These are phyloP conservation scores for Xylaria telfairii DNA, from an alignment of 495 filamentous ascomycete genomes.

Conservation along the genomic window DNA sequence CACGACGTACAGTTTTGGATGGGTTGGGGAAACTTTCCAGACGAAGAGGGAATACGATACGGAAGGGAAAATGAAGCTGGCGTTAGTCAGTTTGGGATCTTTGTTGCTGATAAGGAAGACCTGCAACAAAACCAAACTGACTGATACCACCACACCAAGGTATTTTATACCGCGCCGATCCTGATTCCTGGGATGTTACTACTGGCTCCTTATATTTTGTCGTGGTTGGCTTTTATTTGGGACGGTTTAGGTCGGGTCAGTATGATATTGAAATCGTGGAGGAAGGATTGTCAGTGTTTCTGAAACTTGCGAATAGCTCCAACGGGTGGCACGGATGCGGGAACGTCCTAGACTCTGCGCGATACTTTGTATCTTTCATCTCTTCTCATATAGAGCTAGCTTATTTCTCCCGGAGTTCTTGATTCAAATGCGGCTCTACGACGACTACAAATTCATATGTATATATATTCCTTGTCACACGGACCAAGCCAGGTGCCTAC, in stretches of 20 bases:
- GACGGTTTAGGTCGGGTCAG: background rate
- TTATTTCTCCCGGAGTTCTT: too few species aligned
- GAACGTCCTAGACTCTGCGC: too few species aligned
- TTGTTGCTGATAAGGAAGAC: background rate
- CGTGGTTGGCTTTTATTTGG: background rate
- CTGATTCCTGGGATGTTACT: background rate
- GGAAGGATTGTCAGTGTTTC: background rate
- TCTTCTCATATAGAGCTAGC: too few species aligned
- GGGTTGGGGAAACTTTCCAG: background rate
- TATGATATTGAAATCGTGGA: background rate
- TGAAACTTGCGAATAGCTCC: background rate
- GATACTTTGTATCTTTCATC: too few species aligned
- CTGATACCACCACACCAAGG: background rate
- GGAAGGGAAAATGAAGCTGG: slow-evolving; percentile 6
- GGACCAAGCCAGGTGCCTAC: too few species aligned
- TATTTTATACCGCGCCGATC: background rate
- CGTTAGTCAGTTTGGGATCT: slow-evolving; percentile 5
- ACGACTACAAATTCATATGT: background rate
- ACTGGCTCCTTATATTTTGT: background rate
- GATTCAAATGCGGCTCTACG: background rate
- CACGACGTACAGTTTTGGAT: background rate
- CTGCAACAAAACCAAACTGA: background rate
- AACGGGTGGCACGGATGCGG: too few species aligned
- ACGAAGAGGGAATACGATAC: background rate
- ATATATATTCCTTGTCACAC: too few species aligned